Base-by-base conservation (phyloP, 2,329 filamentous ascomycete species). In the Cryphonectria parasitica region DNA sequence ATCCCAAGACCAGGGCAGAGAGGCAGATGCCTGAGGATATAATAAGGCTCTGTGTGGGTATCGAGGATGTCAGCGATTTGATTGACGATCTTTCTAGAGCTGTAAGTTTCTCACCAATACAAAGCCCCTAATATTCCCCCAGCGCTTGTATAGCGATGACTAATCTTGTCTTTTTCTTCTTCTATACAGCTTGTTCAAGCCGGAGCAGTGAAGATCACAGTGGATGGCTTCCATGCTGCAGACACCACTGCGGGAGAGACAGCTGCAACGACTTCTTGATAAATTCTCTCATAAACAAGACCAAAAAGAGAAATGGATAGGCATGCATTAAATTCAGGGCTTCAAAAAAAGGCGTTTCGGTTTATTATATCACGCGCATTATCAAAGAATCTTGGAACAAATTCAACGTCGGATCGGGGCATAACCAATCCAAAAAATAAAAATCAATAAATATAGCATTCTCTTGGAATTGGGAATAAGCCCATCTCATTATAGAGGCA, bases 1-100 rank as follows among this genome's bases (percentile, higher is more conserved):
- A 98, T 79, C 93, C 94, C 71, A 97, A 97, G 84, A 98, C 95
- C 67, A 87, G 96, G 75, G 86, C 89, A 76, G 94, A 97, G 83
- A 88, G 95, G 74, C 91, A 95, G 74, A 92, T 99, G 90, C 96
- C 96, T 15, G 96, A 99, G 82, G 96, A 99, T 80, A 92, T 99
- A 72, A 98, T 99, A 77, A 88, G 96, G 69, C 82, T 99, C 69
- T 99, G 96, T 78, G 94, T 99, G 61, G 96, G 96, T 62, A 99
- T 99, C 77, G 96, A 99, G 80, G 96, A 99, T 80, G 89, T 87
- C 3, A 89, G 94, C 75, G 96, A 99, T 83, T 80, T 99, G 77
- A 93, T 98, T 78, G 95, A 98, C 78, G 96, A 99, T 81, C 83
- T 99, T 71, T 92, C 91, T 73, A 90, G 94, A 76, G 96, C 96